Conservation (phyloP, 2,329 filamentous ascomycete species). For the Ceratocystis papillata region DNA sequence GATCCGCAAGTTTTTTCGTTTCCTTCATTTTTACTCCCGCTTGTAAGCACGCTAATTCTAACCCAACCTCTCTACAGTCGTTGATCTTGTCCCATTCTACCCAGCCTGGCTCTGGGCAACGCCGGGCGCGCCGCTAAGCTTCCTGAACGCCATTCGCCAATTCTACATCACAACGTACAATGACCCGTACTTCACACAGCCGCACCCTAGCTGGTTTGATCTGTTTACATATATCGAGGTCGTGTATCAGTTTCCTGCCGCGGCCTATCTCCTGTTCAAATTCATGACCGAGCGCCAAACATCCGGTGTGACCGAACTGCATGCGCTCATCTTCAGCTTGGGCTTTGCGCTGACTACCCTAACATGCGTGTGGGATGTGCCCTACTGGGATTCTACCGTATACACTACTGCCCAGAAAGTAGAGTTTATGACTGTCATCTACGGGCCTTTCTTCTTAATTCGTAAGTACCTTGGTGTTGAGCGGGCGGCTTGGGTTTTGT, state of each 20-base stretch:
- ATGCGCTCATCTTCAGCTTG: slow-evolving; percentile 42
- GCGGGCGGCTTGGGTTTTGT: too few relatives aligned
- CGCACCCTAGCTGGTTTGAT: slow-evolving; percentile 40
- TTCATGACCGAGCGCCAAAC: slow-evolving; percentile 30
- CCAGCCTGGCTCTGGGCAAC: slow-evolving; percentile 38
- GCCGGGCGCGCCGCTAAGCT: slow-evolving; percentile 38
- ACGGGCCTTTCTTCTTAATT: slow-evolving; percentile 42
- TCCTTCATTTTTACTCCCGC: neutral
- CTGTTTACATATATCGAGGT: slow-evolving; percentile 43
- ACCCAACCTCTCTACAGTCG: slow-evolving; percentile 32
- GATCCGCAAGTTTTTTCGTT: slow-evolving; percentile 22
- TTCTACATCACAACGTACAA: slow-evolving; percentile 41
- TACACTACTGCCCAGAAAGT: slow-evolving; percentile 38
- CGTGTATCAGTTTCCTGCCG: slow-evolving; percentile 41
- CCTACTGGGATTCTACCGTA: slow-evolving; percentile 39
- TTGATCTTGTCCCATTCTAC: slow-evolving; percentile 46
- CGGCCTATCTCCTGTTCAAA: slow-evolving; percentile 37
- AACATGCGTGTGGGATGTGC: slow-evolving; percentile 42
- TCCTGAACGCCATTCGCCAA: slow-evolving; percentile 37
- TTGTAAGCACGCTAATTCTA: neutral
- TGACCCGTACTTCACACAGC: slow-evolving; percentile 40
- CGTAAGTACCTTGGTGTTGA: slow-evolving; percentile 35
- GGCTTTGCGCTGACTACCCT: slow-evolving; percentile 43
- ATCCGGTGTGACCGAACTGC: slow-evolving; percentile 37
- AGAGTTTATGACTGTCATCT: slow-evolving; percentile 39